phyloP scores from a whole-genome alignment of 78 protist genomes.

The Protostelium mycophagum region DNA sequence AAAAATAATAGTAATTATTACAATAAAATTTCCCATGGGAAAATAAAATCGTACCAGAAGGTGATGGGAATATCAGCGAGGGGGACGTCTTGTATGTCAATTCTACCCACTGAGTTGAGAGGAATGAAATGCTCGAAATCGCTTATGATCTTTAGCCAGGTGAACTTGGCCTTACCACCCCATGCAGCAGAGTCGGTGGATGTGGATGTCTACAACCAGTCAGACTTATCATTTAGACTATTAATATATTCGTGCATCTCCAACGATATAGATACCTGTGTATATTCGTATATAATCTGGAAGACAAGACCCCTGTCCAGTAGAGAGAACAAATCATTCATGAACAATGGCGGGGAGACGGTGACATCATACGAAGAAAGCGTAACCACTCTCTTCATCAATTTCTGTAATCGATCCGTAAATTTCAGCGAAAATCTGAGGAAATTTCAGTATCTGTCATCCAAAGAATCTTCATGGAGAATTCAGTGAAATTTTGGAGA shows the following conservation, averaged over 20 bases:
- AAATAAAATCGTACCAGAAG: background rate
- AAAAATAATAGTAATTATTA: too few relatives aligned
- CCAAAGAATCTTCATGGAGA: too few relatives aligned
- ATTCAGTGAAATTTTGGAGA: background rate
- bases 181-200: background rate
- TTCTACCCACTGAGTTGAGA: slow-evolving; percentile 11
- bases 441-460: too few relatives aligned
- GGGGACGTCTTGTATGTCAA: background rate
- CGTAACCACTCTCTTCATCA: background rate
- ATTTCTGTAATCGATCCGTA: too few relatives aligned
- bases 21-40: too few relatives aligned
- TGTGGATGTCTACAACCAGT: background rate
- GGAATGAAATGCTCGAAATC: slow-evolving; percentile 62
- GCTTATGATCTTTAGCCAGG: slow-evolving; percentile 36
- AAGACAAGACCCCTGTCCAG: background rate
- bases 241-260: background rate
- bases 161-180: slow-evolving; percentile 22
- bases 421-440: too few relatives aligned
- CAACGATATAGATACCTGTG: too few relatives aligned
- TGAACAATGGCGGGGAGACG: background rate
- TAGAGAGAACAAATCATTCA: background rate
- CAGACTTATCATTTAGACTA: background rate
- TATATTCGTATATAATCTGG: background rate
- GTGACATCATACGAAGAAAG: background rate
- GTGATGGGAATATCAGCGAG: background rate